Percentiles rank a stretch among this genome's conserved stretches.
These are phyloP conservation scores for Saccharomycopsis schoenii DNA, from an alignment of 805 yeast genomes.

Conservation along the genomic window DNA sequence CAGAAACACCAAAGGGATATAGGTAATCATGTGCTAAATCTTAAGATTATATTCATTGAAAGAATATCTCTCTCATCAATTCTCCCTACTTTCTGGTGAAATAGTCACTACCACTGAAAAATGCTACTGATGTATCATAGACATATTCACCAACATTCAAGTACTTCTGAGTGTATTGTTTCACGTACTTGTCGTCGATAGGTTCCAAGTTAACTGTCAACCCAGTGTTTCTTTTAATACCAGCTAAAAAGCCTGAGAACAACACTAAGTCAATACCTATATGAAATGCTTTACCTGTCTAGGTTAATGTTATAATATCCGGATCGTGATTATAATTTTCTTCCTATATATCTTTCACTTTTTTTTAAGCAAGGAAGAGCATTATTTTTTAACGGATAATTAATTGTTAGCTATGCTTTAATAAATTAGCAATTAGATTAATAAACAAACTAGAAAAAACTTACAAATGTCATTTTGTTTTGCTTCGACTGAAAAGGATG, in stretches of 20 bases:
- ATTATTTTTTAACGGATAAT: neutral
- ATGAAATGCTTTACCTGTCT: constrained; percentile 22
- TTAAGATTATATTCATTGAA: too few relatives aligned
- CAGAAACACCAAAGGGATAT: too few relatives aligned
- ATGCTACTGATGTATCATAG: constrained; percentile 61
- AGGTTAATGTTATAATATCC: neutral
- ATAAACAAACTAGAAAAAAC: neutral
- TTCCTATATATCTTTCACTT: neutral
- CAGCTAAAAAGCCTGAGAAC: constrained; percentile 60
- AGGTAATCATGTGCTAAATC: neutral
- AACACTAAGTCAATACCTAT: constrained; percentile 43
- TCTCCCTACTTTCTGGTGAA: constrained; percentile 46
- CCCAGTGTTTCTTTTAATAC: constrained; percentile 65
- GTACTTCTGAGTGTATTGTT: constrained; percentile 51
- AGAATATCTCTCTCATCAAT: too few relatives aligned
- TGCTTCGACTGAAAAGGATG: neutral
- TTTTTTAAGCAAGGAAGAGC: neutral
- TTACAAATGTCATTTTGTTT: neutral
- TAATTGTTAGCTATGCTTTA: neutral
- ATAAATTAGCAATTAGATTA: too few relatives aligned
- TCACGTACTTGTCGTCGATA: constrained; percentile 35
- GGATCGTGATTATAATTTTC: neutral
- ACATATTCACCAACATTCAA: constrained; percentile 79
- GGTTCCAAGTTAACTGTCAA: constrained; percentile 42
- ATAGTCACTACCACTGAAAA: constrained; percentile 62